These are phyloP conservation scores for Wallemia ichthyophaga DNA, from an alignment of 1,284 basidiomycete genomes.

Conservation along the genomic window DNA sequence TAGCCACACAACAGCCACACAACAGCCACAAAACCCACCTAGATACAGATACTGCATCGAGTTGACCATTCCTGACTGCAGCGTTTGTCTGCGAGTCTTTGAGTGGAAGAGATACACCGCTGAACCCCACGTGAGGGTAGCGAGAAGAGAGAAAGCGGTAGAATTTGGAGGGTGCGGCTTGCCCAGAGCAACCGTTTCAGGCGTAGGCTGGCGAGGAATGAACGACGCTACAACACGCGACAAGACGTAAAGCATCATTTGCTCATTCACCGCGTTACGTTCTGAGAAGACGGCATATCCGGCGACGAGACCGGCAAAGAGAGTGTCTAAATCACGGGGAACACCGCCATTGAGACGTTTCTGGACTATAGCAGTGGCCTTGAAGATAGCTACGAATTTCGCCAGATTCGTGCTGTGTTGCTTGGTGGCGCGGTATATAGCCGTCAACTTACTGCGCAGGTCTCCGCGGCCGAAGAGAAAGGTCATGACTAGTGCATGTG, in stretches of 20 bases:
- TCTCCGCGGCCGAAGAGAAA: slow-evolving; percentile 68
- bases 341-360: slow-evolving; percentile 51
- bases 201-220: slow-evolving; percentile 31
- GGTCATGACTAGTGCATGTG: slow-evolving; percentile 98
- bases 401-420: slow-evolving; percentile 66
- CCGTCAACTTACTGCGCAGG: slow-evolving; percentile 21
- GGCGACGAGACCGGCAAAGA: slow-evolving; percentile 68
- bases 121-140: slow-evolving; percentile 73
- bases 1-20: no score
- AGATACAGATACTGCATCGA: slow-evolving; percentile 24
- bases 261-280: slow-evolving; percentile 87
- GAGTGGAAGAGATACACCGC: slow-evolving; percentile 95
- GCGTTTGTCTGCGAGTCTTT: slow-evolving; percentile 46
- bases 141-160: slow-evolving; percentile 55
- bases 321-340: slow-evolving; percentile 48
- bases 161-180: slow-evolving; percentile 51
- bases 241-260: slow-evolving; percentile 84
- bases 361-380: slow-evolving; percentile 50
- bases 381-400: slow-evolving; percentile 83
- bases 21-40: no score
- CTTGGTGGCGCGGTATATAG: neutral
- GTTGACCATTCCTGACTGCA: slow-evolving; percentile 78
- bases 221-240: slow-evolving; percentile 64
- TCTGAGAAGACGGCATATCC: slow-evolving; percentile 85
- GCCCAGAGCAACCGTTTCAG: slow-evolving; percentile 1